Evolutionary conservation across 345 rosid genomes (phyloP).

Genomic region (Diplotaxis tenuifolia): DNA sequence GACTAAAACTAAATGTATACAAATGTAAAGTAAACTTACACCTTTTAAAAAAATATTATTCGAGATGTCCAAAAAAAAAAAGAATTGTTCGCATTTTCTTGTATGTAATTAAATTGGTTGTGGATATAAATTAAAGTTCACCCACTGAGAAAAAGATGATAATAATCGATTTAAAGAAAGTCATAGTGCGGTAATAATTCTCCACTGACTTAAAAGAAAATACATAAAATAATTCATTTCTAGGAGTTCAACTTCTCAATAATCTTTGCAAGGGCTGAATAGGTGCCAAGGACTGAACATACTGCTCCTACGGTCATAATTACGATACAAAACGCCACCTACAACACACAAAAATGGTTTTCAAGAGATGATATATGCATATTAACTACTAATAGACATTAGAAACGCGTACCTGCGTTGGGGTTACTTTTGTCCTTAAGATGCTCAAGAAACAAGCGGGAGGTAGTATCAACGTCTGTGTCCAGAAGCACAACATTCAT

Average conservation of each 20-base stretch:
- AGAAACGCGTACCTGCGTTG: conserved; percentile 47
- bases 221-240: conserved; percentile 2
- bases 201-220: background rate
- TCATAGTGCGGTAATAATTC: background rate
- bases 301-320: conserved; percentile 65
- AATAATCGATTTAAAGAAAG: background rate
- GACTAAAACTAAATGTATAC: background rate
- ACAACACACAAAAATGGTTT: background rate
- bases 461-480: conserved; percentile 91
- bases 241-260: conserved; percentile 48
- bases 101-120: background rate
- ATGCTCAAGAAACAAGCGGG: conserved; percentile 90
- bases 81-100: background rate
- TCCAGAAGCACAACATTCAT: conserved; percentile 15
- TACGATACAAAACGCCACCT: conserved; percentile 55
- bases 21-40: background rate
- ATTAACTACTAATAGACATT: background rate
- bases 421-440: conserved; percentile 51
- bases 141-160: background rate
- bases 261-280: conserved; percentile 68
- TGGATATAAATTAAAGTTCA: background rate
- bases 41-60: background rate
- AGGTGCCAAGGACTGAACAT: conserved; percentile 64
- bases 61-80: background rate
- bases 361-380: background rate